Conservation (phyloP, 192 early-diverging fungal genomes). For the Jimgerdemannia lactiflua region DNA sequence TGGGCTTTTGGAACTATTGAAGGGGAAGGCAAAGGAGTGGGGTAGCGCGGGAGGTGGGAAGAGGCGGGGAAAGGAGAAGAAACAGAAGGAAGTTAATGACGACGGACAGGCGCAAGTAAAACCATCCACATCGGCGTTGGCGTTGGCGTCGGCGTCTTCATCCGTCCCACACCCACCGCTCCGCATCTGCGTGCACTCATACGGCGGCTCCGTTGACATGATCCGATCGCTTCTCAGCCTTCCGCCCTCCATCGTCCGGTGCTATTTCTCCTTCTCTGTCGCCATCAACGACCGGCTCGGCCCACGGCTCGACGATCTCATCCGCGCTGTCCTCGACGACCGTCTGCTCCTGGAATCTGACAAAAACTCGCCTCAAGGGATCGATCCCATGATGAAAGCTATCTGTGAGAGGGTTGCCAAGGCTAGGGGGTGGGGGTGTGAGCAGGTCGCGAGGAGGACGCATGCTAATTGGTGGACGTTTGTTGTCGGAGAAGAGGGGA, state of each 20-base stretch:
- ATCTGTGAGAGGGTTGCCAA: slow-evolving; percentile 53
- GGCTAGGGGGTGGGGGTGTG: slow-evolving; percentile 51
- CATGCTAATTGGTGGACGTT: not conserved
- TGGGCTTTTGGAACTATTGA: slow-evolving; percentile 39
- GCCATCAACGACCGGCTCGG: slow-evolving; percentile 68
- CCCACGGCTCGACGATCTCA: slow-evolving; percentile 55
- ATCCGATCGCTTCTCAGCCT: slow-evolving; percentile 42
- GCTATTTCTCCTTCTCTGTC: slow-evolving; percentile 80
- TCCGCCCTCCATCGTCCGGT: slow-evolving; percentile 21
- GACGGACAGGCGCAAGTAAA: not conserved
- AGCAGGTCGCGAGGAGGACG: not conserved
- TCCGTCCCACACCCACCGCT: slow-evolving; percentile 38
- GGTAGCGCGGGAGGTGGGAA: not conserved
- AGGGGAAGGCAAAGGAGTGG: slow-evolving; percentile 19
- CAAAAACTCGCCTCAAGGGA: slow-evolving; percentile 47
- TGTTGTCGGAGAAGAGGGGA: not conserved
- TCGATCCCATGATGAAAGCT: slow-evolving; percentile 55
- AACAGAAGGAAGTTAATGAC: not conserved
- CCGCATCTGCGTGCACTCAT: slow-evolving; percentile 84
- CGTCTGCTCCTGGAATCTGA: slow-evolving; percentile 84
- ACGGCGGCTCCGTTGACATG: slow-evolving; percentile 74
- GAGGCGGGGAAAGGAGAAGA: slow-evolving; percentile 3
- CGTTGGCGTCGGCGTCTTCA: slow-evolving; percentile 3
- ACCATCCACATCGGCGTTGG: slow-evolving; percentile 1
- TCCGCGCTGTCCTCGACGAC: slow-evolving; percentile 71